Evolutionary conservation across 2,329 filamentous ascomycete genomes (phyloP).

Genomic region (Colletotrichum chlorophyti): DNA sequence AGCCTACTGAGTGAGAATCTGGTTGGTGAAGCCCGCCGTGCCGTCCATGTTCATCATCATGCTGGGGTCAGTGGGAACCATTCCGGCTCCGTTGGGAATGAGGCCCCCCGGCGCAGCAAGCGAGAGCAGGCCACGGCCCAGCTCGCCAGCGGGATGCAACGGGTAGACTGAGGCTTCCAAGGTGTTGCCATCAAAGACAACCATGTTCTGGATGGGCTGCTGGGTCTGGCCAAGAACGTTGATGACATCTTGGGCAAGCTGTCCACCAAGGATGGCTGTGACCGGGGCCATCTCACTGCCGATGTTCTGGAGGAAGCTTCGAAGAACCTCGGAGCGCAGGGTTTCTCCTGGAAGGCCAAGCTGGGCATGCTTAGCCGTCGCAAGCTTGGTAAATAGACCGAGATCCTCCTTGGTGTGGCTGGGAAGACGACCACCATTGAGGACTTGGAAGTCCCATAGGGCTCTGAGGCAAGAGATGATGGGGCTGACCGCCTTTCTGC

Average conservation of each 20-base stretch:
- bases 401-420: conserved; percentile 69
- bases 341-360: conserved; percentile 74
- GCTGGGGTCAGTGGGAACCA: conserved; percentile 18
- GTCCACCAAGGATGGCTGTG: conserved; percentile 86
- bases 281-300: conserved; percentile 86
- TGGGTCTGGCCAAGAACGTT: conserved; percentile 91
- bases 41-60: conserved; percentile 31
- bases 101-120: conserved; percentile 26
- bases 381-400: conserved; percentile 76
- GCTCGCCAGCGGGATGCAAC: conserved; percentile 72
- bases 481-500: conserved; percentile 80
- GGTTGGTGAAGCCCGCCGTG: conserved; percentile 21
- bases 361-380: conserved; percentile 79
- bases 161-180: conserved; percentile 83
- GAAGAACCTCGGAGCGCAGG: conserved; percentile 74
- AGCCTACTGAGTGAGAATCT: conserved; percentile 26
- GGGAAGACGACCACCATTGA: conserved; percentile 60
- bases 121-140: conserved; percentile 57
- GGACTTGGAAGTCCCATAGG: conserved; percentile 83
- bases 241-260: conserved; percentile 95
- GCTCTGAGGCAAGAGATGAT: conserved; percentile 86
- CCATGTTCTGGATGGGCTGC: conserved; percentile 94
- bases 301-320: conserved; percentile 86
- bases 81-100: conserved; percentile 23
- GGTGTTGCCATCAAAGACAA: conserved; percentile 86